These are phyloP conservation scores for Daldinia loculata DNA, from an alignment of 495 filamentous ascomycete species.

Conservation along the genomic window DNA sequence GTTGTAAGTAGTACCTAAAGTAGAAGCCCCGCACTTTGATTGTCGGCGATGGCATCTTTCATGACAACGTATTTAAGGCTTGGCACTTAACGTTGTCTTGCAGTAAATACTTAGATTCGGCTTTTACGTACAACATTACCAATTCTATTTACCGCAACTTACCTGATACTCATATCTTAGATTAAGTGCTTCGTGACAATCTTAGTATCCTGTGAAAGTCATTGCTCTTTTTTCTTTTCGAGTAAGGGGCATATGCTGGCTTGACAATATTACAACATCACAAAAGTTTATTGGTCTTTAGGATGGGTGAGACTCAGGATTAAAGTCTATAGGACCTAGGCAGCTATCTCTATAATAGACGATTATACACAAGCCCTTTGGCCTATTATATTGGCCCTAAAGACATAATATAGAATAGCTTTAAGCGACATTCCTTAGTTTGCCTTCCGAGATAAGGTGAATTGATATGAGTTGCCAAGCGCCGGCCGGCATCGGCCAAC, in stretches of 20 bases:
- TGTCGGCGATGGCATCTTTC: not conserved
- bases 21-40: not conserved
- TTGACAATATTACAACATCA: no score
- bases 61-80: not conserved
- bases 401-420: not conserved
- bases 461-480: not conserved
- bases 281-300: no score
- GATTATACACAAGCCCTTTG: no score
- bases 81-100: not conserved
- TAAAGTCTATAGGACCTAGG: no score
- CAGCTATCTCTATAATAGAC: not conserved
- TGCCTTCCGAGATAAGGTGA: not conserved
- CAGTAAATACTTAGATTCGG: not conserved
- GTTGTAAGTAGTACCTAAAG: not conserved
- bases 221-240: no score
- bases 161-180: no score
- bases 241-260: no score
- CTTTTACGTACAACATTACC: not conserved
- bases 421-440: not conserved
- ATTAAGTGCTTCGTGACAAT: no score
- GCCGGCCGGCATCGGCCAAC: slow-evolving; percentile 2
- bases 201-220: no score
- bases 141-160: no score
- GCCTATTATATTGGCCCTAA: no score
- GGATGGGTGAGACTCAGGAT: no score